Evolutionary conservation across 345 rosid genomes (phyloP), one percentile per base, ranked within the genome.

Genomic region (Populus alba): DNA sequence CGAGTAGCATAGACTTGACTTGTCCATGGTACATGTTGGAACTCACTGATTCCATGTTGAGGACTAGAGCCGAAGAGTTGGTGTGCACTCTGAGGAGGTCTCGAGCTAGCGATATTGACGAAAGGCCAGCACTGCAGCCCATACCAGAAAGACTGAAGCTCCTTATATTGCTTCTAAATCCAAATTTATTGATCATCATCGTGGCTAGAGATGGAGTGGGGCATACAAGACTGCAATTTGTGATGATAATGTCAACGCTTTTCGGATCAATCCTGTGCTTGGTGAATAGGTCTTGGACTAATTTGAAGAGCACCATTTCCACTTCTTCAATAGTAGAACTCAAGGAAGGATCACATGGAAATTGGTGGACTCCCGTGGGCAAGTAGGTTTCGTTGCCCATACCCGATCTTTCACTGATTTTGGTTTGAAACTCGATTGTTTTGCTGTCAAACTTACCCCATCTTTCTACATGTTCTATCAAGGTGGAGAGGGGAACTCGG

Each of bases 351-450:
- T 61, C 61, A 2, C 68, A 29, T 12, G 77, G 81, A n/a, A 78
- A 17, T 6, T 72, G 45, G 59, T 73, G 77, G 35, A 55, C 53
- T 23, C 67, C 77, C 1, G 25, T 13, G 2, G 76, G 81, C 20
- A 72, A 38, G 39, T 65, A 78, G 65, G 81, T 70, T 38, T 78
- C 81, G 8, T 63, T 25, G n/a, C 76, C 81, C 20, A 78, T 18
- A 11, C 81, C 81, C 8, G 81, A 78, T 39, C 81, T 49, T 66
- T 78, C 81, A 17, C 72, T 87, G 67, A 91, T 88, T 68, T 88
- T 87, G 89, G 76, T 89, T 84, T 92, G 92, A 73, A 91, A 92
- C 85, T 88, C 97, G 0, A 94, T 87, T 18, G 95, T 8, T 84
- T 82, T 68, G 82, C 82, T 59, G 79, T 81, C 65, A 85, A 83